Conservation (phyloP, 352 stramenopile genomes). For the Globisporangium irregulare region DNA sequence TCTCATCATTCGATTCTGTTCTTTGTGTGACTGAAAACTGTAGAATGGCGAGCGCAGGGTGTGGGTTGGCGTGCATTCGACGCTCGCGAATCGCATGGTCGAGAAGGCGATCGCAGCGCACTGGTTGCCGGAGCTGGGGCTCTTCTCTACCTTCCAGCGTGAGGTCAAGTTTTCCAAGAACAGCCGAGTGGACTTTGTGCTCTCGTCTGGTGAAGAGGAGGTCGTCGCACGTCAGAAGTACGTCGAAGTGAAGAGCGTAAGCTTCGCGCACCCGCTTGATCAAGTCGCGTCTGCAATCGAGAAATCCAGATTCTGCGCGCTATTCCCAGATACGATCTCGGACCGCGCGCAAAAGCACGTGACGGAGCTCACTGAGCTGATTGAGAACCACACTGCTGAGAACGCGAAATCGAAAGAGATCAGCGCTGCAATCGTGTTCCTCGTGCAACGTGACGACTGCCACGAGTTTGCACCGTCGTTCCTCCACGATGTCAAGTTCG, state of each 20-base stretch:
- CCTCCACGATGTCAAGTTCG: conserved; percentile 64
- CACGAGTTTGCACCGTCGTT: conserved; percentile 61
- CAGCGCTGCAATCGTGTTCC: conserved; percentile 63
- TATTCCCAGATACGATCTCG: conserved; percentile 82
- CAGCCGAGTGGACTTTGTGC: conserved; percentile 82
- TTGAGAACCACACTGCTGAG: conserved; percentile 23
- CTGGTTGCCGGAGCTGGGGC: conserved; percentile 65
- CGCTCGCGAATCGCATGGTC: conserved; percentile 78
- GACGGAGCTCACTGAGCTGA: conserved; percentile 61
- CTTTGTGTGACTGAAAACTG: neutral
- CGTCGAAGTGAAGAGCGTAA: conserved; percentile 86
- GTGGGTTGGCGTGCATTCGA: conserved; percentile 80
- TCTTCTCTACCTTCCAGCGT: conserved; percentile 49
- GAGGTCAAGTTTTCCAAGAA: conserved; percentile 81
- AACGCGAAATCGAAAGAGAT: conserved; percentile 14
- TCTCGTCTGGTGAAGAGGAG: conserved; percentile 36
- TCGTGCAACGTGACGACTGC: conserved; percentile 81
- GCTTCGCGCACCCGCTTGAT: conserved; percentile 32
- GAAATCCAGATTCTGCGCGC: conserved; percentile 29
- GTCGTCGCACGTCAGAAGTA: conserved; percentile 56
- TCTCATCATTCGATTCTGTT: neutral
- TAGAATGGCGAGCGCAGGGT: conserved; percentile 67
- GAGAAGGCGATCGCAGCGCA: conserved; percentile 52
- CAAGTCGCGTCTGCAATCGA: neutral
- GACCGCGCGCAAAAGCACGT: conserved; percentile 77